These are phyloP conservation scores for Debaryomyces robertsiae DNA, from an alignment of 1,139 yeast genomes.

Conservation along the genomic window DNA sequence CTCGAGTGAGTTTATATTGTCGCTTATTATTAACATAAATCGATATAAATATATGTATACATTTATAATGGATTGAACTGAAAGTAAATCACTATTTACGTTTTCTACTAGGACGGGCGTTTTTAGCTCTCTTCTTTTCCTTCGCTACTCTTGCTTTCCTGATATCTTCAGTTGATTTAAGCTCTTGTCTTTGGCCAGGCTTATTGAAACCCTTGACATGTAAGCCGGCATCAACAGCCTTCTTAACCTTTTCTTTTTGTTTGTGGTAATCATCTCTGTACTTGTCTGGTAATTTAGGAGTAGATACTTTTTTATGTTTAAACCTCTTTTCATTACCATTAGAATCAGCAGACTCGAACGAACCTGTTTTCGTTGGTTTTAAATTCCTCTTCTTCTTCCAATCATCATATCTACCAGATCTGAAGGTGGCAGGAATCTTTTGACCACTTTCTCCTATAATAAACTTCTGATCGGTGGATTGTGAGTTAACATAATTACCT, in stretches of 20 bases:
- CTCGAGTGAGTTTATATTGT: not conserved
- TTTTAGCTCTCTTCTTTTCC: constrained; percentile 80
- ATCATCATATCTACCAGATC: constrained; percentile 87
- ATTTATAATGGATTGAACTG: not conserved
- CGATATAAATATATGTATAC: too few species aligned
- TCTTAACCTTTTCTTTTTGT: constrained; percentile 81
- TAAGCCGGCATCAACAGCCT: constrained; percentile 77
- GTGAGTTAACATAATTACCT: constrained; percentile 84
- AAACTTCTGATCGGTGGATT: constrained; percentile 79
- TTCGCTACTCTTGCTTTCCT: constrained; percentile 71
- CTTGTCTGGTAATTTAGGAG: constrained; percentile 90
- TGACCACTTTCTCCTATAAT: constrained; percentile 96
- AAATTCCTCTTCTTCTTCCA: constrained; percentile 81
- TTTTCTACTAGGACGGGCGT: constrained; percentile 68
- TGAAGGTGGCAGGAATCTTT: constrained; percentile 86
- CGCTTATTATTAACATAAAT: not conserved
- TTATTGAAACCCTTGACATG: constrained; percentile 68
- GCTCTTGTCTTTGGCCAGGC: constrained; percentile 58
- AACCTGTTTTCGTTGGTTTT: constrained; percentile 54
- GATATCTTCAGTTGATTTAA: constrained; percentile 72
- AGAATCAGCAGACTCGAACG: constrained; percentile 43
- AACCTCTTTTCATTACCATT: constrained; percentile 47
- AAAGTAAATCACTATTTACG: constrained; percentile 19
- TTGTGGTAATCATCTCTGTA: constrained; percentile 82
- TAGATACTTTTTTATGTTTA: constrained; percentile 72